Conservation (phyloP, 495 filamentous ascomycete genomes). For the Talaromyces borbonicus region DNA sequence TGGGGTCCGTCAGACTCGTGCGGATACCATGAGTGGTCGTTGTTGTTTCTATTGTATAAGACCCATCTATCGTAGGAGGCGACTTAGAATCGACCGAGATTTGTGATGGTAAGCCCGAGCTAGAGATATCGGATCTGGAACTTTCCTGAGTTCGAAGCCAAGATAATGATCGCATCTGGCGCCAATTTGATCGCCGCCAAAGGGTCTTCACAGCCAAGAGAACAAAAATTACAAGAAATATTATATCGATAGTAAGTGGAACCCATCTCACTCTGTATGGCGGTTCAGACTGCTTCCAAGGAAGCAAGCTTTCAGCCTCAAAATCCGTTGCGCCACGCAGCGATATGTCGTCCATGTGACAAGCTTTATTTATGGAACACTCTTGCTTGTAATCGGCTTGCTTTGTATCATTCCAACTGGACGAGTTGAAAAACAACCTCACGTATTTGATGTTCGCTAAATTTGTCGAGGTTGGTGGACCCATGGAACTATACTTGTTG, state of each 20-base stretch:
- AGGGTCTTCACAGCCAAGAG: slow-evolving; percentile 5
- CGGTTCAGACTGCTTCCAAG: slow-evolving; percentile 10
- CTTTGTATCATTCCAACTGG: slow-evolving; percentile 15
- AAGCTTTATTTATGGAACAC: slow-evolving; percentile 19
- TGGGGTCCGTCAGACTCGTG: too few relatives aligned
- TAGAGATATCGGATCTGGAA: too few relatives aligned
- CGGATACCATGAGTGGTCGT: too few relatives aligned
- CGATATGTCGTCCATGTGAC: slow-evolving; percentile 21
- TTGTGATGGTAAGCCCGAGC: too few relatives aligned
- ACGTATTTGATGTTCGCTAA: slow-evolving; percentile 26
- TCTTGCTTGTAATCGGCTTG: slow-evolving; percentile 15
- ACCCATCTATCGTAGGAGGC: too few relatives aligned
- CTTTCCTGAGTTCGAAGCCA: too few relatives aligned
- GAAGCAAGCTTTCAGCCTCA: slow-evolving; percentile 9
- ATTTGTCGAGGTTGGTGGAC: slow-evolving; percentile 20
- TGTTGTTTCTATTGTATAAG: too few relatives aligned
- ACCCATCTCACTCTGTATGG: slow-evolving; percentile 5
- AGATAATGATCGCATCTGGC: too few relatives aligned
- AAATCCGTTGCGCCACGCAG: slow-evolving; percentile 22
- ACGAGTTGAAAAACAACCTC: slow-evolving; percentile 33
- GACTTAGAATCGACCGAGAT: too few relatives aligned
- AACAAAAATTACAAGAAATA: slow-evolving; percentile 1
- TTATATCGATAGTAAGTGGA: slow-evolving; percentile 8
- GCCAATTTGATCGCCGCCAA: slow-evolving; percentile 7
- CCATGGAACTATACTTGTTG: slow-evolving; percentile 21